Base-by-base conservation (phyloP, 1,139 yeast species). In the Yamadazyma diospyri region DNA sequence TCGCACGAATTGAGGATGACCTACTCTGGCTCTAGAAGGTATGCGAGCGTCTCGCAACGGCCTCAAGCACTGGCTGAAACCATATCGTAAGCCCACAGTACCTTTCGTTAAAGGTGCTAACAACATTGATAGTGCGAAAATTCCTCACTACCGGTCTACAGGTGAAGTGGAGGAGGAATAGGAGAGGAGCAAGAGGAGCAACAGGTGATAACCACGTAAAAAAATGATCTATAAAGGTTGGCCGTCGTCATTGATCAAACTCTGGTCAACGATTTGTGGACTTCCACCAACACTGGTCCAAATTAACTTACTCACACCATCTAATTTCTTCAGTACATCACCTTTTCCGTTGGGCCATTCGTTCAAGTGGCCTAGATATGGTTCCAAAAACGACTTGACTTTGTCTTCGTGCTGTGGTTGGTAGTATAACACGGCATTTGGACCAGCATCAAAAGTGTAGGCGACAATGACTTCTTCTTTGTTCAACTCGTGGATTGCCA, bases 391-490 rank as follows among this genome's bases (percentile, higher is more conserved):
- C 7, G 84, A 76, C 49, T 82, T 69, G 8, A 92, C 81, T 44
- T 68, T 69, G 18, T 62, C 52, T 59, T 88, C 96, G 59, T 89
- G 74, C 46, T 78, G 68, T 46, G 73, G 72, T 53, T 82, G 78
- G 57, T 89, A 92, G 66, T 92, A 92, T 41, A 92, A 76, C 31
- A 92, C 99, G 10, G 97, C 95, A 62, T 92, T 92, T 57, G 99
- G 98, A 52, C 99, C 99, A 24, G 99, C 99, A 59, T 92, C 99
- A 53, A 84, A 92, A 3, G 99, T 94, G 61, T 92, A 92, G 23
- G 97, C 97, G 16, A 95, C 97, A 35, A 88, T 70, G 12, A 72
- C 72, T 43, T 73, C 80, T 34, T 56, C 55, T 43, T 71, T 80
- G 55, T 92, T 92, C 57, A 92, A 77, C 37, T 71, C 67, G 58